Evolutionary conservation across 257 asterid genomes (phyloP).

Genomic region (Cordia subcordata): DNA sequence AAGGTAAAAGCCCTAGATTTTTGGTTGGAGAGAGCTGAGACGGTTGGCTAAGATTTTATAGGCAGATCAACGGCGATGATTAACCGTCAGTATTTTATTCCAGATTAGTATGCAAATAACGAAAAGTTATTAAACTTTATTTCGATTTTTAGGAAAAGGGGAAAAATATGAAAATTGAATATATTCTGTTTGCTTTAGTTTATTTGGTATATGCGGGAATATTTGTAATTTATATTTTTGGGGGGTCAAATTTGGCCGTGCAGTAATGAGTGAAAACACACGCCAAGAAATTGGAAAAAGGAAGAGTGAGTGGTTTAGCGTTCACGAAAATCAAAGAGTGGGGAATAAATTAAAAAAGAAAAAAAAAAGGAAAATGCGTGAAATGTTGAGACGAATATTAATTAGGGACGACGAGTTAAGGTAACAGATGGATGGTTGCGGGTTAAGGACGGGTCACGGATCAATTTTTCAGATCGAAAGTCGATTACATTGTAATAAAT

Average conservation of each 20-base stretch:
- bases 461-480: no score
- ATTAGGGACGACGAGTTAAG: no score
- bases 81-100: background rate
- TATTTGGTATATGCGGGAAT: background rate
- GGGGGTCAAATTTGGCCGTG: no score
- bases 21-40: background rate
- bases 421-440: no score
- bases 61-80: background rate
- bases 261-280: background rate
- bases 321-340: background rate
- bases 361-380: no score
- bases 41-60: background rate
- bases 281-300: background rate
- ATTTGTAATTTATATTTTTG: no score
- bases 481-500: no score
- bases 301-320: no score
- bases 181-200: background rate
- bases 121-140: background rate
- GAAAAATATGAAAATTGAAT: background rate
- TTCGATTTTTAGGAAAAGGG: background rate
- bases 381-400: no score
- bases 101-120: background rate
- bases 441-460: no score
- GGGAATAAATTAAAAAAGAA: no score
- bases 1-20: constrained; percentile 8